Base-by-base conservation (phyloP, 2,329 filamentous ascomycete genomes). In the Pseudocercospora macadamiae region DNA sequence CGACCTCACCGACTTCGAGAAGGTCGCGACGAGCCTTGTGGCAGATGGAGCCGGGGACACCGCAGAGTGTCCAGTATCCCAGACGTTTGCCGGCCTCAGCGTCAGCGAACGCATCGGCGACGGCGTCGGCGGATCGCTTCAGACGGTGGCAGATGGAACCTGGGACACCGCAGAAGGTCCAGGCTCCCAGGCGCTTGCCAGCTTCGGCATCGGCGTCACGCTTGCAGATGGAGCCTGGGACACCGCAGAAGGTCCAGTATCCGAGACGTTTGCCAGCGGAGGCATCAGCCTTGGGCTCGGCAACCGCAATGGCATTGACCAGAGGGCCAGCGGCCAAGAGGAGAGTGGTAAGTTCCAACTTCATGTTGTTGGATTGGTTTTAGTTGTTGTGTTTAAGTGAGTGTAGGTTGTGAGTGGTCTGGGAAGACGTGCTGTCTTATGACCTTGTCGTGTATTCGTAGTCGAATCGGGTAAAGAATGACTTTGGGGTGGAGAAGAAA, bases 21-120 rank as follows among this genome's bases (percentile, higher is more conserved):
- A 78, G 19, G 71, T 71, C 10, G 62, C 76, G 77, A 68, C 77
- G 78, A 57, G 75, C 74, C 68, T 78, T 77, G 71, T 70, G 75
- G 54, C 80, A 82, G 14, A 72, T 62, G 66, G 77, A 71, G 34
- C 77, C 77, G 18, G 69, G 68, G 37, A 68, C 67, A 61, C 72
- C 63, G 66, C 79, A 79, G 66, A 74, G 73, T 5, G 67, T 62
- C 14, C 30, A 25, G 23, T 18, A 34, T n/a, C 28, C 39, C 10
- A 19, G 21, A 21, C 34, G 23, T 10, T 36, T 47, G 18, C 45
- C 45, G 61, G 32, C 66, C 61, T 51, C 65, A 52, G 48, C 63
- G 37, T 28, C 63, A 62, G 51, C 67, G 61, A 64, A 62, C 42
- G 76, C 25, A 70, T 78, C 60, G 75, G 77, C 58, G 74, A 77